Percentiles rank a stretch among this genome's conserved stretches.
These are phyloP conservation scores for Mucor velutinosus DNA, from an alignment of 371 early-diverging fungal genomes.

Conservation along the genomic window DNA sequence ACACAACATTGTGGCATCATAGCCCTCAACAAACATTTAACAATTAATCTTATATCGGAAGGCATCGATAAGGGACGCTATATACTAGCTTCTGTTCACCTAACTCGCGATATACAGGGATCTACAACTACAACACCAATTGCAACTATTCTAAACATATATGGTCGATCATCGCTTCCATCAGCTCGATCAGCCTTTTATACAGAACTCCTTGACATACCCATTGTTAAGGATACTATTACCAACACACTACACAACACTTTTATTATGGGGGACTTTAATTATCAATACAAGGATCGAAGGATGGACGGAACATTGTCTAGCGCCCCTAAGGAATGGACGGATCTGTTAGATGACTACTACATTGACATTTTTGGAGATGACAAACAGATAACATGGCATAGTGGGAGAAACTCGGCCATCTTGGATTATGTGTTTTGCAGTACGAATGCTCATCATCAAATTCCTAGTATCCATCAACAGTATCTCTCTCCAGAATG, in stretches of 20 bases:
- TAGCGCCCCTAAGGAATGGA: background rate
- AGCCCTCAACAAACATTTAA: background rate
- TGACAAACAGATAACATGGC: background rate
- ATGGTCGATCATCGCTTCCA: background rate
- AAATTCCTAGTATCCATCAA: background rate
- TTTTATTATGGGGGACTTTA: constrained; percentile 9
- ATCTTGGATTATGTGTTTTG: background rate
- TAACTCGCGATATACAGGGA: background rate
- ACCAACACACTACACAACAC: background rate
- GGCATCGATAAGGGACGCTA: background rate
- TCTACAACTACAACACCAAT: background rate
- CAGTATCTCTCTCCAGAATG: background rate
- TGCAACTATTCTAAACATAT: background rate
- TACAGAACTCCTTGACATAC: background rate
- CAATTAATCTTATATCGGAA: background rate
- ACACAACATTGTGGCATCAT: constrained; percentile 4
- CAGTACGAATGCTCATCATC: background rate
- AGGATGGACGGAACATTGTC: background rate
- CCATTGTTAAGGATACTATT: background rate
- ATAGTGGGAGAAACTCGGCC: background rate
- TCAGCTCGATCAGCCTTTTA: background rate
- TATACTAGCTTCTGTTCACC: background rate
- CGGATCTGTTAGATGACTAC: background rate
- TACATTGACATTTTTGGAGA: background rate
- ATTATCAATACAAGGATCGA: background rate